A percentile compares a stretch with the other conserved stretches of the same genome.
Conservation (phyloP, 345 rosid genomes). For the Zanthoxylum bungeanum region DNA sequence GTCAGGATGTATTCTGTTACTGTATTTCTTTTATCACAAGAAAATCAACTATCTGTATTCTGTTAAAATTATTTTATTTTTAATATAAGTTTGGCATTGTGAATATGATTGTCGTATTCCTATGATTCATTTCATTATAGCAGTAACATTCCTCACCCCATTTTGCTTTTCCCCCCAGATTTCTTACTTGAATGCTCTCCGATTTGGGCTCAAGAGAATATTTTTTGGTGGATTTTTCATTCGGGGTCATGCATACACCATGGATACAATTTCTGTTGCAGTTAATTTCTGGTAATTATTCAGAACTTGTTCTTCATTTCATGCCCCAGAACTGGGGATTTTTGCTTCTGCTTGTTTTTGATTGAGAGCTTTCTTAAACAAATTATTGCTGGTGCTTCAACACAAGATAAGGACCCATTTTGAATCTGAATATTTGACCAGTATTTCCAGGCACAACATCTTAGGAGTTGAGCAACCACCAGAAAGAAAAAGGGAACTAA, state of each 20-base stretch:
- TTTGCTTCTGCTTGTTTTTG: background rate
- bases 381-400: background rate
- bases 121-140: background rate
- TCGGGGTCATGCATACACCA: slow-evolving; percentile 63
- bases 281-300: slow-evolving; percentile 65
- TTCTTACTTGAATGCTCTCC: slow-evolving; percentile 80
- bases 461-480: background rate
- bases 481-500: background rate
- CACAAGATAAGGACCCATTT: no score
- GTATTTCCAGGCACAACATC: slow-evolving; percentile 1
- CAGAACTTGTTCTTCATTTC: background rate
- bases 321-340: background rate
- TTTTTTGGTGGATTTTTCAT: slow-evolving; percentile 84
- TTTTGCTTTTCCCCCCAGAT: slow-evolving; percentile 42
- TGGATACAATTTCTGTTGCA: slow-evolving; percentile 83
- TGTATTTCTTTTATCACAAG: background rate
- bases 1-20: background rate
- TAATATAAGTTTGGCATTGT: background rate
- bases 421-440: no score
- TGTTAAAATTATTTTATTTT: no score
- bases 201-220: slow-evolving; percentile 74
- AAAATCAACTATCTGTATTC: background rate
- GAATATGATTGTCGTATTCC: background rate
- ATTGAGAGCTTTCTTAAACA: background rate
- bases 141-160: no score